Evolutionary conservation across 2,329 filamentous ascomycete species (phyloP).

Genomic region (Pseudodiploospora longispora): DNA sequence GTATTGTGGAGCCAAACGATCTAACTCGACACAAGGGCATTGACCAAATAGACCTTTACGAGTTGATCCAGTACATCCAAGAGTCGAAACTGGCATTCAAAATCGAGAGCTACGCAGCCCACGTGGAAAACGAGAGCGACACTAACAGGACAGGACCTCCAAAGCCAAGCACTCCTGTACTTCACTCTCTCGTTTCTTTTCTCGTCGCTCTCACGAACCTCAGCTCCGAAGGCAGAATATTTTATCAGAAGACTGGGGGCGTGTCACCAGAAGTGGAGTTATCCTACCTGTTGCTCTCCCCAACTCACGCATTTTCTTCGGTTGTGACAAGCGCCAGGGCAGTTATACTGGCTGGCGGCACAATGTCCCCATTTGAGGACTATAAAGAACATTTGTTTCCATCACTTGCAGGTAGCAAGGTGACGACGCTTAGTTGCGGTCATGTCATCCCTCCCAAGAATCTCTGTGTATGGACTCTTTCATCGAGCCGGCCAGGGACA

Average conservation of each 20-base stretch:
- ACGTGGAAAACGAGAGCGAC: constrained; percentile 43
- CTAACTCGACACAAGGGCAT: constrained; percentile 78
- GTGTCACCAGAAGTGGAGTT: constrained; percentile 47
- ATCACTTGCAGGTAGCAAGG: constrained; percentile 51
- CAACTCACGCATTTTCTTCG: constrained; percentile 82
- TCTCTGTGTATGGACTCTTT: constrained; percentile 69
- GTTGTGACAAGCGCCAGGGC: constrained; percentile 78
- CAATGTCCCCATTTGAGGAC: constrained; percentile 94
- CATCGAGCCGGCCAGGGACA: constrained; percentile 30
- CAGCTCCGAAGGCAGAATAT: constrained; percentile 60
- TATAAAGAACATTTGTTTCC: constrained; percentile 83
- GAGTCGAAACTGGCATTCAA: constrained; percentile 91
- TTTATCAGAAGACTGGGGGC: constrained; percentile 43
- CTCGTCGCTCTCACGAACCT: constrained; percentile 80
- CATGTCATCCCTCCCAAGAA: constrained; percentile 85
- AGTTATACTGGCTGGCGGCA: constrained; percentile 86
- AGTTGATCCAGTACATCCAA: constrained; percentile 78
- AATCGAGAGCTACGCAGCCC: constrained; percentile 76
- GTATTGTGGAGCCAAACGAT: constrained; percentile 60
- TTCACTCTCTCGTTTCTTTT: constrained; percentile 53
- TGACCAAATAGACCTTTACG: constrained; percentile 92
- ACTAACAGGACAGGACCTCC: constrained; percentile 12
- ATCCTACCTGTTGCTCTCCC: constrained; percentile 83
- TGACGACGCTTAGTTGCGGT: constrained; percentile 82
- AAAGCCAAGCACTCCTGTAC: constrained; percentile 35